These are phyloP conservation scores for Xerocomus spinulosus DNA, from an alignment of 768 basidiomycete genomes.

Conservation along the genomic window DNA sequence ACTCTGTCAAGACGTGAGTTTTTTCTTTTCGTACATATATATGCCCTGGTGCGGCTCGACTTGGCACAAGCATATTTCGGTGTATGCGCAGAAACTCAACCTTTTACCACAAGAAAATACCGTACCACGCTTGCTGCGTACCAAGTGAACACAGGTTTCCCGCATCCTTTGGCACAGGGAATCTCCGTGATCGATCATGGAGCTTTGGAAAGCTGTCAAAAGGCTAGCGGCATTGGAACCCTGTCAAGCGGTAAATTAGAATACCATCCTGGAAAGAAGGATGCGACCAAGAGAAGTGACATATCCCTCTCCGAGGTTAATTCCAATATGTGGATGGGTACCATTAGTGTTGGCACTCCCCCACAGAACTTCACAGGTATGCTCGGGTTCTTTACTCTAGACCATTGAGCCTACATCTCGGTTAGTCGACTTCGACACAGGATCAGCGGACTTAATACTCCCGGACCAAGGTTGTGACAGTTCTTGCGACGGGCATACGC, in stretches of 20 bases:
- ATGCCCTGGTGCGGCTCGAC: too few relatives aligned
- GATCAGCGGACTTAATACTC: constrained; percentile 48
- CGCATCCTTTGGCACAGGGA: constrained; percentile 30
- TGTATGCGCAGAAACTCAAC: background rate
- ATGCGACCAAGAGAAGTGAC: constrained; percentile 25
- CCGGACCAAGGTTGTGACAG: constrained; percentile 27
- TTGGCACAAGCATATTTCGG: too few relatives aligned
- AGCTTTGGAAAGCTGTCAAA: background rate
- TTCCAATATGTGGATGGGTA: constrained; percentile 42
- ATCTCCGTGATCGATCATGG: constrained; percentile 5
- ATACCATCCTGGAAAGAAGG: constrained; percentile 7
- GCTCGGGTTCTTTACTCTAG: background rate
- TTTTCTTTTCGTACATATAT: too few relatives aligned
- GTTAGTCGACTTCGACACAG: constrained; percentile 51
- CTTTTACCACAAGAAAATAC: constrained; percentile 36
- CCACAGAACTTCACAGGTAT: constrained; percentile 39
- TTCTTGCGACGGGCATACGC: constrained; percentile 31
- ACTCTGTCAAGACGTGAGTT: constrained; percentile 19
- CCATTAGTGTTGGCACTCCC: constrained; percentile 46
- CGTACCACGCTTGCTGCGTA: constrained; percentile 40
- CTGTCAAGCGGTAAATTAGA: constrained; percentile 1
- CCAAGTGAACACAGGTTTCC: constrained; percentile 40
- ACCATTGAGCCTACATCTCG: background rate
- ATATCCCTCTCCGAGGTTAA: constrained; percentile 35
- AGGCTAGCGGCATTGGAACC: background rate